Conservation (phyloP, 805 yeast genomes). For the Danielozyma ontarioensis region DNA sequence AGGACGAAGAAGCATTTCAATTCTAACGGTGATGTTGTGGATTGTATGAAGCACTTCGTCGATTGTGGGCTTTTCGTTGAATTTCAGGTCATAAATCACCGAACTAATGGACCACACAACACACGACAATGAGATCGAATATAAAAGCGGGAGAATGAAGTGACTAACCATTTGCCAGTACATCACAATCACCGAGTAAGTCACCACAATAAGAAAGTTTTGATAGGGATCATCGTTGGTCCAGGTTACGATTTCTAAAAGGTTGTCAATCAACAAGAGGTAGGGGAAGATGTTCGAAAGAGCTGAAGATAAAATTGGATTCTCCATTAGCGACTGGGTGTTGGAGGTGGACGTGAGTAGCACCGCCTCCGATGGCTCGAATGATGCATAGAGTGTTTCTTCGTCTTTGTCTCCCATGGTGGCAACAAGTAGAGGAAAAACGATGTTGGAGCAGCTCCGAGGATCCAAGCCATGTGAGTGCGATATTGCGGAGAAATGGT, state of each 20-base stretch:
- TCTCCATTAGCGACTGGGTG: constrained; percentile 30
- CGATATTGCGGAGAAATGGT: not conserved
- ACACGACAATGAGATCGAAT: constrained; percentile 33
- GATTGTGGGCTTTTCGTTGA: constrained; percentile 45
- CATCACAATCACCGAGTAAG: constrained; percentile 33
- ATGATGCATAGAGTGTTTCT: constrained; percentile 15
- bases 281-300: constrained; percentile 45
- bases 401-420: constrained; percentile 6
- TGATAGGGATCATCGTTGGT: constrained; percentile 47
- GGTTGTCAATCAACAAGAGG: constrained; percentile 38
- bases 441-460: not conserved
- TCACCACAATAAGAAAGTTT: constrained; percentile 38
- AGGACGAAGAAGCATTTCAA: constrained; percentile 37
- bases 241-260: constrained; percentile 48
- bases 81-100: constrained; percentile 35
- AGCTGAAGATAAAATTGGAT: constrained; percentile 43
- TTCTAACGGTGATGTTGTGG: constrained; percentile 41
- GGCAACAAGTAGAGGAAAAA: too few species aligned
- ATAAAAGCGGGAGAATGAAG: constrained; percentile 34
- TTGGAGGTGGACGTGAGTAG: constrained; percentile 25
- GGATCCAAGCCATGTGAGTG: too few species aligned
- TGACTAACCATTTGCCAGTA: constrained; percentile 38
- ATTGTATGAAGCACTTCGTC: constrained; percentile 47
- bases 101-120: constrained; percentile 43
- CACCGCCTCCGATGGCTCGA: constrained; percentile 35